Evolutionary conservation across 2,329 filamentous ascomycete genomes (phyloP).

Genomic region (Diaporthe humulicola): DNA sequence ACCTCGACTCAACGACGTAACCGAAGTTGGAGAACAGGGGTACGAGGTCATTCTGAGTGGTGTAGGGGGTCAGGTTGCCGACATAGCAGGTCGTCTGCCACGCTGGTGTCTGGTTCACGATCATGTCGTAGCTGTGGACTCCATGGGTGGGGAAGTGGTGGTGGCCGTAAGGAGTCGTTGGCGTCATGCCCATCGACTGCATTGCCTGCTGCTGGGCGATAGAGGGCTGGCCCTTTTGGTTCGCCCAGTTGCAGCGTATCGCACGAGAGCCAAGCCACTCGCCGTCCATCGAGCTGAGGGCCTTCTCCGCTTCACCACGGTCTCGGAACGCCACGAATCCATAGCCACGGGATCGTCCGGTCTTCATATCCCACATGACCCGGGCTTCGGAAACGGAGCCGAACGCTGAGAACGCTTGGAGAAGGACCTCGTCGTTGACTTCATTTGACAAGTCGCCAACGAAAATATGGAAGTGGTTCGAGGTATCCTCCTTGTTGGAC

Average conservation of each 20-base stretch:
- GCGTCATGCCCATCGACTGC: conserved; percentile 98
- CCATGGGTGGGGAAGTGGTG: conserved; percentile 98
- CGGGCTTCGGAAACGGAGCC: conserved; percentile 96
- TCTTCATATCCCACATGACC: conserved; percentile 99
- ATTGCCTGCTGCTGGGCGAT: conserved; percentile 98
- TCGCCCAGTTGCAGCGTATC: conserved; percentile 99
- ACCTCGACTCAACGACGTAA: conserved; percentile 95
- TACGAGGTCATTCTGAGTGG: conserved; percentile 95
- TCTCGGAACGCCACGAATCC: conserved; percentile 98
- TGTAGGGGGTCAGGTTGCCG: conserved; percentile 97
- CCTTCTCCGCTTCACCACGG: conserved; percentile 93
- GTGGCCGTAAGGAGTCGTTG: conserved; percentile 94
- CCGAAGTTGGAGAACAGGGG: conserved; percentile 99
- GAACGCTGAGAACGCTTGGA: conserved; percentile 95
- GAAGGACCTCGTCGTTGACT: conserved; percentile 95
- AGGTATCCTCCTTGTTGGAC: conserved; percentile 95
- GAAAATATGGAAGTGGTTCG: conserved; percentile 98
- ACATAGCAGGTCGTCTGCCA: conserved; percentile 99
- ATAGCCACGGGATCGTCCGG: conserved; percentile 95
- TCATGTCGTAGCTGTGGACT: conserved; percentile 97
- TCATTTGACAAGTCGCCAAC: conserved; percentile 98
- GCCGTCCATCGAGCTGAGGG: conserved; percentile 96
- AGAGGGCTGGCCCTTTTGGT: conserved; percentile 99
- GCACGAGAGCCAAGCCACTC: conserved; percentile 98
- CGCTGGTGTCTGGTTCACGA: conserved; percentile 91